Base-by-base conservation (phyloP, 148 eudicot genomes). In the Vaccinium corymbosum region DNA sequence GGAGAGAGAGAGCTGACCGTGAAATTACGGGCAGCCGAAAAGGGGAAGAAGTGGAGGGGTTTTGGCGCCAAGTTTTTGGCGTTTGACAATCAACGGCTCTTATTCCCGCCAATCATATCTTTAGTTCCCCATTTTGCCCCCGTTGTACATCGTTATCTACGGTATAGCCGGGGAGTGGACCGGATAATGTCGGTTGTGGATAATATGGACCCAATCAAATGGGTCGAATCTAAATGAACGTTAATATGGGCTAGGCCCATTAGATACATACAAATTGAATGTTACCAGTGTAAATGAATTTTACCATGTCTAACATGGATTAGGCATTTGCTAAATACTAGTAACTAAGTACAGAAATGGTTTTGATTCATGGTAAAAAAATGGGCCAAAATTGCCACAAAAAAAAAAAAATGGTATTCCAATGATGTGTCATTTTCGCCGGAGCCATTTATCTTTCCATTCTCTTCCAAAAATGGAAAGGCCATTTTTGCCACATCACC, bases 61-160 rank as follows among this genome's bases (percentile, higher is more conserved):
- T 87, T 90, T 92, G 91, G 92, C 94, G 94, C 93, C 94, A 92
- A 68, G 17, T 64, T 85, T 85, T 83, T 56, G 49, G 85, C 73
- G 49, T 84, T 87, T 86, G 10, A 48, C 78, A 52, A 73, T 56
- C 91, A 91, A 91, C 93, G 93, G 90, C 91, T 91, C 93, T 87
- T 42, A 25, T 85, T 89, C 93, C 91, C 93, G 91, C 91, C 87
- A 27, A 27, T 52, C n/a, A 38, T 17, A 51, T 19, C 66, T 49
- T 7, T 13, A 46, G 70, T 50, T 78, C 3, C 57, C 86, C 0
- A 80, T 48, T 80, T 71, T 74, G 17, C 7, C 83, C 80, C 62
- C 11, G 48, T 56, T 10, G 19, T 3, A 11, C 61, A 42, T 19
- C 1, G 27, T 76, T 46, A 49, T 46, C 73, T 68, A 68, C 42